Base-by-base conservation (phyloP, 768 basidiomycete genomes). In the Trametes cingulata region DNA sequence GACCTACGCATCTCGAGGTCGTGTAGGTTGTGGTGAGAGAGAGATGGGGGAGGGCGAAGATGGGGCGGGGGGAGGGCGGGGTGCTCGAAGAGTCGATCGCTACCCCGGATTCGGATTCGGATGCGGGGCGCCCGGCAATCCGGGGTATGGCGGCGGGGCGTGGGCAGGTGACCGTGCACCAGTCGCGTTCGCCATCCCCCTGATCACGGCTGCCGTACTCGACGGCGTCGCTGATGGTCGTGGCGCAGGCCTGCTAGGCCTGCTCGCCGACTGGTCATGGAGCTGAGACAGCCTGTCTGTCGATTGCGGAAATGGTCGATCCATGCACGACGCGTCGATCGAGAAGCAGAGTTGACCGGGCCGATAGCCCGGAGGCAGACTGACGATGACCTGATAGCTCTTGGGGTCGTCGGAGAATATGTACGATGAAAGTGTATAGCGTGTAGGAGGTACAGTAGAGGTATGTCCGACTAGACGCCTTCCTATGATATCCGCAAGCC, bases 51-150 rank as follows among this genome's bases (percentile, higher is more conserved):
- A 29, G 29, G 27, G 13, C 9, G 17, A 17, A 14, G 29, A 22
- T n/a, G 29, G 35, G 20, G 53, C 19, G 37, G 36, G 15, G 8
- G 24, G 37, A 40, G 45, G 22, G 45, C 14, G 35, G 46, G 47
- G 15, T 39, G 45, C 36, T 24, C 46, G 46, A 47, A 40, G 0
- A 15, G 33, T 45, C 33, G 45, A 36, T 41, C 40, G 39, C 27
- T 56, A 24, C 47, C 33, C 54, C 42, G 42, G 29, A 33, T 45
- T 17, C 45, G 27, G 27, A 25, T 17, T n/a, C 24, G 39, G 55
- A 19, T 40, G 55, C 41, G 55, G 47, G 56, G 56, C 47, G 47
- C 56, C 49, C 56, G 56, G 56, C 47, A 57, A 49, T 41, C 47
- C 56, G 56, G 56, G 39, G 49, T 37, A 51, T 22, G 36, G 37